Percentiles rank a stretch among this genome's conserved stretches.
Conservation (phyloP, 768 basidiomycete genomes). For the Phlebiopsis flavidoalba region DNA sequence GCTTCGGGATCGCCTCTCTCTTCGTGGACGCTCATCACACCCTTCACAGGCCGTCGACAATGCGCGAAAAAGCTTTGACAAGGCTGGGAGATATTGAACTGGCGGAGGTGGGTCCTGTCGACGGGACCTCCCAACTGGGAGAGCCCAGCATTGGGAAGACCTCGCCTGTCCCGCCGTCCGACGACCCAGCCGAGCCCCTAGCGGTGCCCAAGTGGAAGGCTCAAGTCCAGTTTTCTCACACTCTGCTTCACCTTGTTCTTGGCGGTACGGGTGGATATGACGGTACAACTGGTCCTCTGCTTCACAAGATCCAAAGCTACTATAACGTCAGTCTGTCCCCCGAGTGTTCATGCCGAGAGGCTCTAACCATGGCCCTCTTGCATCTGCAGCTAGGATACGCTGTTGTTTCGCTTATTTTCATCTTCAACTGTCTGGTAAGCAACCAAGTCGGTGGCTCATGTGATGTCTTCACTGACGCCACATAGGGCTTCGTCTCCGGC, state of each 20-base stretch:
- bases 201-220: conserved; percentile 10
- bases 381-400: conserved; percentile 39
- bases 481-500: conserved; percentile 42
- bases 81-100: conserved; percentile 10
- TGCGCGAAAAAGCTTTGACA: background rate
- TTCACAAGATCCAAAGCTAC: conserved; percentile 64
- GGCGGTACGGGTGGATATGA: conserved; percentile 81
- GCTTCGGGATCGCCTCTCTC: conserved; percentile 7
- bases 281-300: conserved; percentile 65
- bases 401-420: conserved; percentile 58
- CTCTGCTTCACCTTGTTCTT: conserved; percentile 56
- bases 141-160: conserved; percentile 6
- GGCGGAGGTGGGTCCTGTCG: conserved; percentile 4
- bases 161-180: conserved; percentile 4
- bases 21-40: conserved; percentile 12
- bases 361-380: too few species aligned
- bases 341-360: too few species aligned
- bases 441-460: background rate
- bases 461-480: conserved; percentile 9
- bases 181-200: background rate
- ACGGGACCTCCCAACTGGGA: background rate
- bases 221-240: conserved; percentile 45
- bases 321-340: conserved; percentile 33
- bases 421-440: conserved; percentile 40
- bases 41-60: conserved; percentile 1